Evolutionary conservation across 768 basidiomycete species (phyloP), one percentile per base, ranked within the genome.

Genomic region (Imleria badia): DNA sequence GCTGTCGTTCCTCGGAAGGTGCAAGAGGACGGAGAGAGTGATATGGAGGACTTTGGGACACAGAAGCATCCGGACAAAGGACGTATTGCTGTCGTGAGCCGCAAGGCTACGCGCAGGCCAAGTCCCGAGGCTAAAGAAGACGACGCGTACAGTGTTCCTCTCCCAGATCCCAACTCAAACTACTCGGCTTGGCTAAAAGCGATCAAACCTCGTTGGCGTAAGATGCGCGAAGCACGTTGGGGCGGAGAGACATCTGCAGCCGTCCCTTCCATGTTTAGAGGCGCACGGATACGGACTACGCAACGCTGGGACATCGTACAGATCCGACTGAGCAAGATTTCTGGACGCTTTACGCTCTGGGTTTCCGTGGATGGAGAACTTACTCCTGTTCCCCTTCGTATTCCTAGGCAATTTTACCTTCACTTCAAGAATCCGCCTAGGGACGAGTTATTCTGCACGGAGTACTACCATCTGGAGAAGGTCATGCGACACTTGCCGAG

Each of bases 261-360:
- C 55, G 75, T 87, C 42, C 87, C 93, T 7, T 77, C 84, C 1
- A 90, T 96, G 81, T 91, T 96, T 71, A 82, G 78, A 58, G 77
- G 79, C 52, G 76, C 78, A 44, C 79, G 79, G 39, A 75, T 83
- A 45, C 80, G 80, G 48, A 77, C 83, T 12, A 83, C 80, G 48
- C 78, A 85, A 45, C 81, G 84, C 45, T 98, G 97, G 97, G 96
- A 98, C 62, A 79, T 99, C 48, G 76, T 98, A 4, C 97, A 98
- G 64, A 85, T 99, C 57, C 85, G 91, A 30, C 81, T 84, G 0
- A 91, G 85, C 52, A 81, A 80, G 57, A 82, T 80, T 39, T 78
- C 85, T 12, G 96, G 97, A 12, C 86, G 93, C 20, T 98, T 88
- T 71, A 81, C 83, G 19, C 71, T 98, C 35, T 98, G 96, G 96